Evolutionary conservation across 768 basidiomycete species (phyloP), one percentile per base, ranked within the genome.

Genomic region (Boletus speciosus): DNA sequence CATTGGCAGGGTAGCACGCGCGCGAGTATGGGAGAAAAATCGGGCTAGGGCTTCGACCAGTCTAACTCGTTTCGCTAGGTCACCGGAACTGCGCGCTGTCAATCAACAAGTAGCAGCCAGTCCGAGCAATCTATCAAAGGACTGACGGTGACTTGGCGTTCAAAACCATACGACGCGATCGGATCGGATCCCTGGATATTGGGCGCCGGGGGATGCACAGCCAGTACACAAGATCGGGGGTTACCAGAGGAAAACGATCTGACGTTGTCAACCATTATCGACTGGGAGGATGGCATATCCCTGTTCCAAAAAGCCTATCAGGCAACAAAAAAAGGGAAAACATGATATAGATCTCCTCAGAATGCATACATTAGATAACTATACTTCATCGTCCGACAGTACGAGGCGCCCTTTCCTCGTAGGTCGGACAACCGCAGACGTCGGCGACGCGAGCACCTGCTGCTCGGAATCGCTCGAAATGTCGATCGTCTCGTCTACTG

Each of bases 331-430:
- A 32, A 31, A 37, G 34, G 32, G 12, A 29, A 41, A 38, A 52
- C 23, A 47, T n/a, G 48, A 44, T 4, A 19, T 7, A 55, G 38
- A 52, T 58, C 48, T 43, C 43, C 45, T 43, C 41, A 6, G 25
- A 39, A 54, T 49, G 4, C 42, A 41, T 55, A 54, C 43, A 66
- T 49, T 37, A 34, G 19, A 54, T 49, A 59, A 6, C 59, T 66
- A 69, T 51, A 48, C 21, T 32, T 72, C 74, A n/a, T 77, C 74
- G 49, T 76, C 75, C 35, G 74, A 76, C 31, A 76, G 50, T 32
- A 76, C 66, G 12, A 73, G 38, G 2, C 66, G 66, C 21, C 66
- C 61, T 47, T 66, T 73, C 58, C 62, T 65, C 35, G 47, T 14
- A 23, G 59, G 43, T 52, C 57, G 66, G 32, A 46, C 38, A 36